phyloP scores from a whole-genome alignment of 139 green algal genomes.

The Chlamydomonas incerta region DNA sequence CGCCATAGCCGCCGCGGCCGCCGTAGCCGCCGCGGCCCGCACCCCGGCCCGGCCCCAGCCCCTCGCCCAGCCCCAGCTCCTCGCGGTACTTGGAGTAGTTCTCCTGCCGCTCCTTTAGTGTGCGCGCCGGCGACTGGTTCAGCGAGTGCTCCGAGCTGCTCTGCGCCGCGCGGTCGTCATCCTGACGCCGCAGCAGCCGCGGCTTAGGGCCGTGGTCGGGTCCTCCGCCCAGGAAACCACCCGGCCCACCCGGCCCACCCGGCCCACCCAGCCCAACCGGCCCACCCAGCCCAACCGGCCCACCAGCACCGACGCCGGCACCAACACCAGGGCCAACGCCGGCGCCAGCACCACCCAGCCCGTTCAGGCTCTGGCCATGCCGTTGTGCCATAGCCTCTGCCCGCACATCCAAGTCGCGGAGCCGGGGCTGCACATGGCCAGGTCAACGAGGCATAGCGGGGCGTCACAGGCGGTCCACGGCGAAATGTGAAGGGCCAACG shows the following conservation, averaged over 20 bases:
- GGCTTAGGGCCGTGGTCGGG: slow-evolving; percentile 12
- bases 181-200: slow-evolving; percentile 14
- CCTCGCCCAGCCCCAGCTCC: slow-evolving; percentile 18
- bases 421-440: not conserved
- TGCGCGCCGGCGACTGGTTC: slow-evolving; percentile 25
- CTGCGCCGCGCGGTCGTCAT: not conserved
- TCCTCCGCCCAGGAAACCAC: not conserved
- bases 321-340: no score
- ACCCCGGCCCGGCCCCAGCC: not conserved
- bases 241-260: no score
- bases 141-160: not conserved
- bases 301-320: no score
- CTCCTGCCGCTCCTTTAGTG: slow-evolving; percentile 45
- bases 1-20: not conserved
- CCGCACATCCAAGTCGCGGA: slow-evolving; percentile 21
- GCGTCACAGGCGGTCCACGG: no score
- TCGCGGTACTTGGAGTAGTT: slow-evolving; percentile 42
- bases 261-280: no score
- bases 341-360: no score
- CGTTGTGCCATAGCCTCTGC: slow-evolving; percentile 7
- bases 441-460: no score
- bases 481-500: no score
- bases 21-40: slow-evolving; percentile 14
- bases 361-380: not conserved
- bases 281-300: no score